Evolutionary conservation across 2,329 filamentous ascomycete genomes (phyloP).

Genomic region (Cucurbitaria berberidis): DNA sequence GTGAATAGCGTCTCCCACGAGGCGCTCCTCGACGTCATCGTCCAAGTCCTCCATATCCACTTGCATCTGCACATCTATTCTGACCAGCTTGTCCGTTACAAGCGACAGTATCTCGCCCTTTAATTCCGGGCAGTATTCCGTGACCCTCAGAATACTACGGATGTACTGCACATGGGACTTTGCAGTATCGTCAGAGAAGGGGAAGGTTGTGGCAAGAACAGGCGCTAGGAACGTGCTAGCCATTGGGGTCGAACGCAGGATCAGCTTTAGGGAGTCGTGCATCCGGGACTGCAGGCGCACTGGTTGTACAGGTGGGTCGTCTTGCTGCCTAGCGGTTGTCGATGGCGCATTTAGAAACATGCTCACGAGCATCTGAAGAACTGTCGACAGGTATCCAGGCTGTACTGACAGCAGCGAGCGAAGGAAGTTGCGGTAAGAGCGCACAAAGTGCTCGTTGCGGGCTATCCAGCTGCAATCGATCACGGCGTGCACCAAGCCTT

Average conservation of each 20-base stretch:
- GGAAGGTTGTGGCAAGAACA: constrained; percentile 72
- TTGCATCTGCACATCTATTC: constrained; percentile 95
- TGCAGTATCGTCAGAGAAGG: constrained; percentile 76
- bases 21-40: constrained; percentile 79
- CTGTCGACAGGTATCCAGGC: constrained; percentile 73
- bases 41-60: constrained; percentile 91
- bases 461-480: constrained; percentile 67
- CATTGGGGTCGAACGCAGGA: constrained; percentile 82
- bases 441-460: constrained; percentile 65
- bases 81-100: constrained; percentile 85
- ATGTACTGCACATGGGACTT: constrained; percentile 87
- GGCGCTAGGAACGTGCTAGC: constrained; percentile 73
- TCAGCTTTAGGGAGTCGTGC: constrained; percentile 75
- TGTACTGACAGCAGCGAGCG: constrained; percentile 79
- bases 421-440: constrained; percentile 62
- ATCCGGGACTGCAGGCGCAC: constrained; percentile 73
- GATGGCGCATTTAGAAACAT: constrained; percentile 71
- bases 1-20: constrained; percentile 63
- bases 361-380: constrained; percentile 80
- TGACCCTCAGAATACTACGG: constrained; percentile 78
- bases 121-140: constrained; percentile 77
- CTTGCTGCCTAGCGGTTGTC: constrained; percentile 59
- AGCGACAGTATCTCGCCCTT: constrained; percentile 81
- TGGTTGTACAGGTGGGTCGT: constrained; percentile 64
- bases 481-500: constrained; percentile 63